Base-by-base conservation (phyloP, 2,329 filamentous ascomycete genomes). In the Nigrospora osmanthi region DNA sequence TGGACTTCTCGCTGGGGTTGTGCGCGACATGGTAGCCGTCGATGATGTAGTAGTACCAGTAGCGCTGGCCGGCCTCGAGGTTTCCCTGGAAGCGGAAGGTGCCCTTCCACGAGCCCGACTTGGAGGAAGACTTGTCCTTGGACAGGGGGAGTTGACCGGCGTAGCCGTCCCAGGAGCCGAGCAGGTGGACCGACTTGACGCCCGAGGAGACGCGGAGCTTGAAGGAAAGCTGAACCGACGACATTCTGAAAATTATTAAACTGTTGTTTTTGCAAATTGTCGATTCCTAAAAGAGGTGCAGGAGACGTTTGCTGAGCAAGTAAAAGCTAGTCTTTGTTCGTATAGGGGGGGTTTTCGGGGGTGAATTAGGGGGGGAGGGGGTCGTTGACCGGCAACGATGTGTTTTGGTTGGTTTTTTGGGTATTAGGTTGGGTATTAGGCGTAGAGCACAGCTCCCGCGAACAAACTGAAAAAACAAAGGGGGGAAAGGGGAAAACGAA, bases 31-130 rank as follows among this genome's bases (percentile, higher is more conserved):
- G 90, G 81, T 96, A 96, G 58, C 93, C 93, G 68, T 98, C 93
- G 68, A 97, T 93, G 82, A 97, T 96, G 79, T 96, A 98, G 82
- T 98, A 98, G 83, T 97, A 98, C 93, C 93, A 98, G 82, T 97
- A 97, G 65, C 91, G 85, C 66, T 88, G 83, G 65, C 91, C 89
- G 58, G 88, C 76, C 75, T 91, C 83, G 59, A 97, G 80, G 49
- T 88, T 91, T 51, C 85, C 85, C 71, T 93, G 87, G 74, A 98
- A 96, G 72, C 89, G 85, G 77, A 98, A 96, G 61, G 89, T 94
- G 62, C 91, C 93, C 67, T 90, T 87, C 89, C 91, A 97, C 57
- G 86, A 86, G 63, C 89, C 89, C 46, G 85, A 81, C 76, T 95
- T 95, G 70, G 84, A 83, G 40, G 85, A 79, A 62, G 75, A 71